These are phyloP conservation scores for Amphirosellinia nigrospora DNA, from an alignment of 495 filamentous ascomycete genomes.

Conservation along the genomic window DNA sequence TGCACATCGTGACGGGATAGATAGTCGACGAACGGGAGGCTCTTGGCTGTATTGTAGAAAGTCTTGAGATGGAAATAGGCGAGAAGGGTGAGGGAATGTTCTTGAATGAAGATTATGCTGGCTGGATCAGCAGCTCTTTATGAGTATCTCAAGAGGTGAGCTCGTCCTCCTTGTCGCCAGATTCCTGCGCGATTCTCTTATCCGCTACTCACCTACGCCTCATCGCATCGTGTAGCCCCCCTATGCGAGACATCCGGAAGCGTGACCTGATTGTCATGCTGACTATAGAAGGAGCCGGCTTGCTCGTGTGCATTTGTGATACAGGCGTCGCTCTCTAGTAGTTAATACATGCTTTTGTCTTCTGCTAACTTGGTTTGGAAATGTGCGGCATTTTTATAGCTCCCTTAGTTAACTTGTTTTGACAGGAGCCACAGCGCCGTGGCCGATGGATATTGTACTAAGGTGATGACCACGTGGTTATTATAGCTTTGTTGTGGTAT, in stretches of 20 bases:
- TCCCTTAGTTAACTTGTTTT: background rate
- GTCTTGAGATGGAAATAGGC: background rate
- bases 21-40: background rate
- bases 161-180: background rate
- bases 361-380: background rate
- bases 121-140: background rate
- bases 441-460: background rate
- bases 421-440: no score
- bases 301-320: background rate
- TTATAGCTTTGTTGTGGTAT: background rate
- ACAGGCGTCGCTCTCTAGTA: background rate
- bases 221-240: slow-evolving; percentile 11
- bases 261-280: background rate
- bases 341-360: background rate
- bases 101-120: background rate
- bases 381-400: background rate
- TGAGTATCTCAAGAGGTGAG: background rate
- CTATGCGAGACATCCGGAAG: background rate
- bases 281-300: background rate
- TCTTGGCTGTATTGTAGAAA: background rate
- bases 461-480: background rate
- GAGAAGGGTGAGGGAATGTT: background rate
- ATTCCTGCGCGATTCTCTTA: background rate
- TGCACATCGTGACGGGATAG: slow-evolving; percentile 5
- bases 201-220: background rate